phyloP scores from a whole-genome alignment of 768 basidiomycete genomes.

The Lactarius sp. region DNA sequence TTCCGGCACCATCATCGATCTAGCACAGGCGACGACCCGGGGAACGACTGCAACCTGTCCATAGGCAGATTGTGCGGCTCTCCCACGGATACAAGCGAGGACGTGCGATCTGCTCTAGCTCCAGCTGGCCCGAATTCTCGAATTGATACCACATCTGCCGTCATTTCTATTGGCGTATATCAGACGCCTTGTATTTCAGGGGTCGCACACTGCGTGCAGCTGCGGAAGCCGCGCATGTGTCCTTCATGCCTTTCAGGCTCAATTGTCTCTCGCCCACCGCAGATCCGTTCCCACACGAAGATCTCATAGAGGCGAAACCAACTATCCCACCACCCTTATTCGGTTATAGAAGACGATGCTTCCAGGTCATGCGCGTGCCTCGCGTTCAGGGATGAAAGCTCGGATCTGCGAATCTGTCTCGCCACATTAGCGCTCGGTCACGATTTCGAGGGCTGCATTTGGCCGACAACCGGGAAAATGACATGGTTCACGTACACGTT shows the following conservation, averaged over 20 bases:
- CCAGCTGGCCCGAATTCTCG: not conserved
- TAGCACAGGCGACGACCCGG: not conserved
- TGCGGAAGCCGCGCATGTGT: conserved; percentile 1
- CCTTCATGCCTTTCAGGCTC: not conserved
- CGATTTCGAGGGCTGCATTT: not conserved
- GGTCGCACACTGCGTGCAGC: not conserved
- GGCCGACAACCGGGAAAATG: not conserved
- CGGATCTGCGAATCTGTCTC: conserved; percentile 8
- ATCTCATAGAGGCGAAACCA: not conserved
- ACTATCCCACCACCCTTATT: not conserved
- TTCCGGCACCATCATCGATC: not conserved
- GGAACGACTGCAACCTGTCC: not conserved
- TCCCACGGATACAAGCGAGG: not conserved
- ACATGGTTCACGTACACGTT: not conserved
- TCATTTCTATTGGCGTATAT: not conserved
- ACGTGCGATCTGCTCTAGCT: not conserved
- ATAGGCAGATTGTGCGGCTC: not conserved
- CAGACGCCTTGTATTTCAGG: not conserved
- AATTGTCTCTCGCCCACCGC: not conserved
- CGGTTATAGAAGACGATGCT: not conserved
- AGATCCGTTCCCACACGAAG: conserved; percentile 11
- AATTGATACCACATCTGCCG: not conserved
- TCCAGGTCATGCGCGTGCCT: conserved; percentile 3
- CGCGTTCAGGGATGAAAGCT: not conserved
- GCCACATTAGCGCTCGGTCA: not conserved